Percentiles rank a stretch among this genome's conserved stretches.
Evolutionary conservation across 331 rosid genomes (phyloP).

Genomic region (Dryas integrifolia): DNA sequence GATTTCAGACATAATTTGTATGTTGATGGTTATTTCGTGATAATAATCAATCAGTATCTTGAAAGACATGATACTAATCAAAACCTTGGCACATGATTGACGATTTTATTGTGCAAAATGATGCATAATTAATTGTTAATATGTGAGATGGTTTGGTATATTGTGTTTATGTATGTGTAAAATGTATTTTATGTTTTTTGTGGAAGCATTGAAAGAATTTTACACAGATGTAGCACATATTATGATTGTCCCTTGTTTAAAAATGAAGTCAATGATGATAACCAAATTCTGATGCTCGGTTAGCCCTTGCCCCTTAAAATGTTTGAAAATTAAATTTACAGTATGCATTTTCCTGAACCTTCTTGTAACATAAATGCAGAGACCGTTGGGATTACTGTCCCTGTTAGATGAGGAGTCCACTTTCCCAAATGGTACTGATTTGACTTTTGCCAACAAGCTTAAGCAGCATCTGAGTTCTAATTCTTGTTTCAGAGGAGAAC

Average conservation of each 20-base stretch:
- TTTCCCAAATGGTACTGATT: slow-evolving; percentile 92
- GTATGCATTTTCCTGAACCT: slow-evolving; percentile 23
- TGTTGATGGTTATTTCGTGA: not conserved
- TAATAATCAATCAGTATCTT: not conserved
- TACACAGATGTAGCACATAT: not conserved
- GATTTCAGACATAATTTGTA: not conserved
- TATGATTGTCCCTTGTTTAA: not conserved
- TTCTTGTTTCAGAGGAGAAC: slow-evolving; percentile 88
- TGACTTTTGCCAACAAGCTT: slow-evolving; percentile 92
- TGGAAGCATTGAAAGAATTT: not conserved
- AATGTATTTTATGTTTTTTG: not conserved
- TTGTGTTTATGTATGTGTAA: not conserved
- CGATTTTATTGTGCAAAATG: not conserved
- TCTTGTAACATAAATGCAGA: slow-evolving; percentile 51
- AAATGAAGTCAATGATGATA: not conserved
- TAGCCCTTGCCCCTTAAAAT: not conserved
- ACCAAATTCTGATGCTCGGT: not conserved
- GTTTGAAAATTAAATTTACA: slow-evolving; percentile 13
- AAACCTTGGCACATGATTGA: not conserved
- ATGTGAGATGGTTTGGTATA: not conserved
- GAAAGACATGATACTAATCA: not conserved
- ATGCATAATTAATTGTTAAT: not conserved
- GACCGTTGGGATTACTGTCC: slow-evolving; percentile 92
- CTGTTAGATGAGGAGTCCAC: slow-evolving; percentile 96
- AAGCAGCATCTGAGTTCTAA: slow-evolving; percentile 84